Percentiles rank a stretch among this genome's conserved stretches.
Conservation (phyloP, 306 rosid species). For the Rosa persica region DNA sequence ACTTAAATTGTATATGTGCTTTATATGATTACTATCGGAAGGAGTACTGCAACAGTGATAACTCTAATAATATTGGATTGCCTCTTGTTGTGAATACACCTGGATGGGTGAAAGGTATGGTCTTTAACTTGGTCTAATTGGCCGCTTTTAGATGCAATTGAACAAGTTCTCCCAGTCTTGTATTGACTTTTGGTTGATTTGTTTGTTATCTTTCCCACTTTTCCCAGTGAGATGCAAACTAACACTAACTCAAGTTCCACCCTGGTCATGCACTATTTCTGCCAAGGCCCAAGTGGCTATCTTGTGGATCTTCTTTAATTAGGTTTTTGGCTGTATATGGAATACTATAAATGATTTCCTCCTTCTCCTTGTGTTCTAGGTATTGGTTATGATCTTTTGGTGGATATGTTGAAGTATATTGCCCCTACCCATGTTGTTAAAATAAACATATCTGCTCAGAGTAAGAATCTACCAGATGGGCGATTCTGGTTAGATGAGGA, state of each 20-base stretch:
- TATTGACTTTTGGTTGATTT: slow-evolving; percentile 2
- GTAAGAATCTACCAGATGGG: slow-evolving; percentile 81
- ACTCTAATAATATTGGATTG: slow-evolving; percentile 39
- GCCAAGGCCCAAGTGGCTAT: not conserved
- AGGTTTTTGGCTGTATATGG: not conserved
- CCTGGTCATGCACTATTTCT: not conserved
- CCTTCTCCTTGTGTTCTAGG: slow-evolving; percentile 48
- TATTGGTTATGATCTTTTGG: slow-evolving; percentile 75
- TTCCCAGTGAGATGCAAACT: not conserved
- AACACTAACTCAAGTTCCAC: not conserved
- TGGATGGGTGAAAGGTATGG: slow-evolving; percentile 95
- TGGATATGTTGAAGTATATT: slow-evolving; percentile 67
- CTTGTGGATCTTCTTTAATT: slow-evolving; percentile 19
- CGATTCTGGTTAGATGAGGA: slow-evolving; percentile 67
- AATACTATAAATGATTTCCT: slow-evolving; percentile 14
- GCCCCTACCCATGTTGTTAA: slow-evolving; percentile 80
- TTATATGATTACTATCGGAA: slow-evolving; percentile 59
- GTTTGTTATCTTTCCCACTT: not conserved
- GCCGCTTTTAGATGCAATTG: slow-evolving; percentile 9
- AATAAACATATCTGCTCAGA: slow-evolving; percentile 61
- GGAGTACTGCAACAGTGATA: slow-evolving; percentile 44
- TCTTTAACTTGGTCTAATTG: not conserved
- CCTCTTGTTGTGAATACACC: slow-evolving; percentile 91
- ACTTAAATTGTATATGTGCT: slow-evolving; percentile 47
- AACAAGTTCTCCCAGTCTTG: slow-evolving; percentile 14